Evolutionary conservation across 495 filamentous ascomycete species (phyloP).

Genomic region (Penicillium silybi): DNA sequence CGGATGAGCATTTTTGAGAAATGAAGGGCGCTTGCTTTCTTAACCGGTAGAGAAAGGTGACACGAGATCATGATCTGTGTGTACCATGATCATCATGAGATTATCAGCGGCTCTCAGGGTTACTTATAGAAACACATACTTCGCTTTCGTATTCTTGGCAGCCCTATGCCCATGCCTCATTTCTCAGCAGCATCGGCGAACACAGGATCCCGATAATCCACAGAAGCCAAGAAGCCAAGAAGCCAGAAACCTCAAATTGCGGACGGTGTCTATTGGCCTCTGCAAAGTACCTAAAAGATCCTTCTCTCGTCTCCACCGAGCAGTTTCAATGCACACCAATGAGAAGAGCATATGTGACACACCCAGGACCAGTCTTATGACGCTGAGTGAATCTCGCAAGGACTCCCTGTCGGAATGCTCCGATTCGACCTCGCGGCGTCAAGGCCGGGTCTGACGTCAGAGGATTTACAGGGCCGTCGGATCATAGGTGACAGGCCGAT

Average conservation of each 20-base stretch:
- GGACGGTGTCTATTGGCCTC: neutral
- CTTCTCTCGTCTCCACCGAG: neutral
- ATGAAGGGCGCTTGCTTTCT: conserved; percentile 1
- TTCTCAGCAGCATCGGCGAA: neutral
- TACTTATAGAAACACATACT: neutral
- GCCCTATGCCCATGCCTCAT: neutral
- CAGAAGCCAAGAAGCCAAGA: neutral
- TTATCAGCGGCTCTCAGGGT: neutral
- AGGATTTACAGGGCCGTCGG: neutral
- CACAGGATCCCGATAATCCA: neutral
- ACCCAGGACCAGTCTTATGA: conserved; percentile 6
- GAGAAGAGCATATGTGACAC: neutral
- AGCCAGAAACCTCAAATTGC: neutral
- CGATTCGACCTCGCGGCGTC: conserved; percentile 6
- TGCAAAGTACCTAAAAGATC: neutral
- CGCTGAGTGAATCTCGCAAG: conserved; percentile 1
- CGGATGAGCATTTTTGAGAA: conserved; percentile 13
- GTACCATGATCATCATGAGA: no score
- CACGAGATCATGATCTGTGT: neutral
- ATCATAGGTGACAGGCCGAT: neutral
- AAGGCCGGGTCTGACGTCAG: conserved; percentile 11
- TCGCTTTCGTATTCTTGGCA: neutral
- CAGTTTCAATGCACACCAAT: conserved; percentile 11
- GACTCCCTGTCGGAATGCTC: conserved; percentile 14
- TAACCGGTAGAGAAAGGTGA: neutral